Evolutionary conservation across 2,329 filamentous ascomycete species (phyloP).

Genomic region (Calonectria pseudoturangicola): DNA sequence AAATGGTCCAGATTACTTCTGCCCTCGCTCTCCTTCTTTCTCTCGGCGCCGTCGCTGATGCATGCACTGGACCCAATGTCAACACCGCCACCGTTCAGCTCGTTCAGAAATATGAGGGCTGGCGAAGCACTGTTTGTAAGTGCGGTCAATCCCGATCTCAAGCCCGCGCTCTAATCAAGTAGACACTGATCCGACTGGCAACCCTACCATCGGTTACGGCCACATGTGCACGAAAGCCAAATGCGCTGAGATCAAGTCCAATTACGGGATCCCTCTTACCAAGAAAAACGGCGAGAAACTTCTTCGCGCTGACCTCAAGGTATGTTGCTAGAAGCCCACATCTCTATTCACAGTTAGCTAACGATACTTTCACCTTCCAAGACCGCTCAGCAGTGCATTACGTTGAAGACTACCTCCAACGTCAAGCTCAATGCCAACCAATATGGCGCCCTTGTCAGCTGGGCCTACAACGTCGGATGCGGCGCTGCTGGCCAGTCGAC

Average conservation of each 20-base stretch:
- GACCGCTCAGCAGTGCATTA: slow-evolving; percentile 62
- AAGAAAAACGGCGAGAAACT: slow-evolving; percentile 62
- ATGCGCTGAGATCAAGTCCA: slow-evolving; percentile 64
- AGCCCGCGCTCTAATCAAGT: neutral
- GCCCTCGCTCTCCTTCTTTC: slow-evolving; percentile 18
- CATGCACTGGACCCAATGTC: slow-evolving; percentile 44
- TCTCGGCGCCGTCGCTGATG: slow-evolving; percentile 29
- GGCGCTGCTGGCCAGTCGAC: slow-evolving; percentile 63
- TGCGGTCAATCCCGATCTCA: neutral
- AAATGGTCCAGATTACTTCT: slow-evolving; percentile 34
- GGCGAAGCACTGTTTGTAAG: slow-evolving; percentile 41
- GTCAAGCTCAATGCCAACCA: slow-evolving; percentile 66
- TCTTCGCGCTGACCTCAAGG: slow-evolving; percentile 53
- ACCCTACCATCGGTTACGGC: slow-evolving; percentile 70
- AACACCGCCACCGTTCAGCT: slow-evolving; percentile 43
- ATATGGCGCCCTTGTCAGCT: slow-evolving; percentile 71
- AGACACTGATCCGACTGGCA: slow-evolving; percentile 64
- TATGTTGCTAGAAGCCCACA: neutral
- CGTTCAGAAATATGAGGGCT: slow-evolving; percentile 43
- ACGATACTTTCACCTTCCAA: neutral
- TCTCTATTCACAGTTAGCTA: neutral
- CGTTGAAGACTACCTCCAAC: slow-evolving; percentile 54
- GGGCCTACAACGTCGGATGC: slow-evolving; percentile 71
- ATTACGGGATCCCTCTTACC: slow-evolving; percentile 66
- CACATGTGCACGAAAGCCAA: slow-evolving; percentile 65